These are phyloP conservation scores for Intubia oerlemansii DNA, from an alignment of 2,329 filamentous ascomycete genomes.

Conservation along the genomic window DNA sequence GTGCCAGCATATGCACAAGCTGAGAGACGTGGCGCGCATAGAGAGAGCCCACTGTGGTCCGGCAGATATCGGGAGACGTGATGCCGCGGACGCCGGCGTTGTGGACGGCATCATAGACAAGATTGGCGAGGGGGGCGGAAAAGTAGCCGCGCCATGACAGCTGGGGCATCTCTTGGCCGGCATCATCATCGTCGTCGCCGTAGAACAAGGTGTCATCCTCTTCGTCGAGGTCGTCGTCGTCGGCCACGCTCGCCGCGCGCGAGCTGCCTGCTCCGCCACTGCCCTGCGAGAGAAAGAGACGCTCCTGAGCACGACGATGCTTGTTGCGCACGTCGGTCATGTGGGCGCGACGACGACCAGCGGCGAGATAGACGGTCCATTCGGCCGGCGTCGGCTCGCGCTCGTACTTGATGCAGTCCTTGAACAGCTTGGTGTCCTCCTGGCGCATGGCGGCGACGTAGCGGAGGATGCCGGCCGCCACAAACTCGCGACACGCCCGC, in stretches of 20 bases:
- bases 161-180: background rate
- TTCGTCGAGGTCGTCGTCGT: constrained; percentile 5
- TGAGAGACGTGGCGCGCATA: constrained; percentile 16
- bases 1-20: constrained; percentile 13
- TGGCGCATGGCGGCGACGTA: constrained; percentile 34
- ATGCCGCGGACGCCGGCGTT: constrained; percentile 13
- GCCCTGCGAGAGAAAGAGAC: too few species aligned
- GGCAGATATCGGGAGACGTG: constrained; percentile 16
- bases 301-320: constrained; percentile 3
- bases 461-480: constrained; percentile 29
- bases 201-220: constrained; percentile 4
- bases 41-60: constrained; percentile 14
- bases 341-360: constrained; percentile 17
- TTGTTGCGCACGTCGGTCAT: constrained; percentile 6
- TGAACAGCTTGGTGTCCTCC: constrained; percentile 27
- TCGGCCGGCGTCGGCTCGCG: constrained; percentile 33
- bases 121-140: constrained; percentile 15
- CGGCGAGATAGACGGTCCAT: constrained; percentile 32
- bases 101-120: constrained; percentile 15
- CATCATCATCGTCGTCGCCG: constrained; percentile 4
- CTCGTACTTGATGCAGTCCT: constrained; percentile 38
- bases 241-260: constrained; percentile 3
- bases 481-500: constrained; percentile 35
- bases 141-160: too few species aligned
- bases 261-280: background rate